phyloP scores from a whole-genome alignment of 108 stramenopile species.

The Skeletonema marinoi region DNA sequence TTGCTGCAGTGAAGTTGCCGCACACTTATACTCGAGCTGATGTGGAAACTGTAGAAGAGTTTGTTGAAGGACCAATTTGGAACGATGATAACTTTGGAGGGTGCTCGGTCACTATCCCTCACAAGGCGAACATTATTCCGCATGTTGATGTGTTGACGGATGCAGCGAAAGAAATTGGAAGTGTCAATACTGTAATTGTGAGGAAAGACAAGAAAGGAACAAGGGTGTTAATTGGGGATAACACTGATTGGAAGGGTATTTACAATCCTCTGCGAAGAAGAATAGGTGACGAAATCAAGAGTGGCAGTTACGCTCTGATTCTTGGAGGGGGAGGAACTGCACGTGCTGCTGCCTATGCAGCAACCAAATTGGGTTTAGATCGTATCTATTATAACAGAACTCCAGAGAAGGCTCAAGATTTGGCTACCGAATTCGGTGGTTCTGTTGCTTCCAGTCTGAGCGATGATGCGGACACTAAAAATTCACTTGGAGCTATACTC shows the following conservation, averaged over 20 bases:
- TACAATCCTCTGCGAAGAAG: slow-evolving; percentile 83
- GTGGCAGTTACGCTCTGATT: slow-evolving; percentile 71
- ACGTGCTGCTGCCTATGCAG: slow-evolving; percentile 92
- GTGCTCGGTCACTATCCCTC: slow-evolving; percentile 96
- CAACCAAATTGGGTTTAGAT: slow-evolving; percentile 79
- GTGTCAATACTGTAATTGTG: slow-evolving; percentile 95
- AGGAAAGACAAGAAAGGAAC: slow-evolving; percentile 61
- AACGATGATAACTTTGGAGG: slow-evolving; percentile 87
- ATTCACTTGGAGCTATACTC: slow-evolving; percentile 41
- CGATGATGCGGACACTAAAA: slow-evolving; percentile 16
- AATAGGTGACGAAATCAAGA: slow-evolving; percentile 51
- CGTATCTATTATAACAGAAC: slow-evolving; percentile 95
- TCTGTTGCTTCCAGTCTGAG: slow-evolving; percentile 73
- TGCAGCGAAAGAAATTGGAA: slow-evolving; percentile 94
- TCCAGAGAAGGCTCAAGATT: slow-evolving; percentile 82
- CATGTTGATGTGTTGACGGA: slow-evolving; percentile 92
- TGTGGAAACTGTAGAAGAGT: slow-evolving; percentile 80
- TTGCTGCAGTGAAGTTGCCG: slow-evolving; percentile 81
- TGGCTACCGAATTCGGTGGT: slow-evolving; percentile 92
- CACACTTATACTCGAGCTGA: slow-evolving; percentile 87
- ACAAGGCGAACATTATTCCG: slow-evolving; percentile 94
- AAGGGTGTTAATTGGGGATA: slow-evolving; percentile 89
- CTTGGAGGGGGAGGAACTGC: slow-evolving; percentile 98
- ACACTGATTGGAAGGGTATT: slow-evolving; percentile 99
- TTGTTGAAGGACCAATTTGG: slow-evolving; percentile 84